Conservation (phyloP, 2,329 filamentous ascomycete species). For the Neobulgaria alba region DNA sequence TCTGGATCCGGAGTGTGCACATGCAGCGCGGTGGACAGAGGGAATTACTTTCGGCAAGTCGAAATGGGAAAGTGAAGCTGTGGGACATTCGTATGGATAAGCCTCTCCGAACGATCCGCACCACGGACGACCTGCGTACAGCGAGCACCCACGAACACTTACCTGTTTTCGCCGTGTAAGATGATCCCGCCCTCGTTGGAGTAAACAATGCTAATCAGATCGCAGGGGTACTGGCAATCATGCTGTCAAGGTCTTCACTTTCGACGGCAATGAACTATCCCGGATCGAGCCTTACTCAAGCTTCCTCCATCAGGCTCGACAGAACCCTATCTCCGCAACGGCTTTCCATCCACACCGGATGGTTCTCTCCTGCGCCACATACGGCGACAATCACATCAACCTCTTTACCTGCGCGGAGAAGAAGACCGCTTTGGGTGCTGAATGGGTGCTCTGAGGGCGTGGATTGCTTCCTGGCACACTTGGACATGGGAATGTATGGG, state of each 20-base stretch:
- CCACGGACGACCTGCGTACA: slow-evolving; percentile 70
- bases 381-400: slow-evolving; percentile 85
- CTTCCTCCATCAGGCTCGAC: slow-evolving; percentile 73
- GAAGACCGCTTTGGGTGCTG: slow-evolving; percentile 21
- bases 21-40: slow-evolving; percentile 92
- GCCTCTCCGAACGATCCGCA: slow-evolving; percentile 63
- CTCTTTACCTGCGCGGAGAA: slow-evolving; percentile 64
- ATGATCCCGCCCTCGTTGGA: slow-evolving; percentile 23
- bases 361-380: slow-evolving; percentile 78
- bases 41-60: slow-evolving; percentile 82
- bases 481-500: not conserved
- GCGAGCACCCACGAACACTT: slow-evolving; percentile 93
- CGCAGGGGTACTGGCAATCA: slow-evolving; percentile 77
- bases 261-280: slow-evolving; percentile 70
- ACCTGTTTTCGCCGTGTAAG: slow-evolving; percentile 89
- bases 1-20: slow-evolving; percentile 94
- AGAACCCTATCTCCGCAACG: slow-evolving; percentile 75
- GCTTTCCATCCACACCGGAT: slow-evolving; percentile 94
- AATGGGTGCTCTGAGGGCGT: not conserved
- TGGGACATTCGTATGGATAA: slow-evolving; percentile 92
- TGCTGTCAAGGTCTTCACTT: slow-evolving; percentile 86
- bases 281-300: slow-evolving; percentile 84
- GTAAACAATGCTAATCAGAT: slow-evolving; percentile 17
- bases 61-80: slow-evolving; percentile 86
- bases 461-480: not conserved